A percentile compares a stretch with the other conserved stretches of the same genome.
These are phyloP conservation scores for Amanita pseudoporphyria DNA, from an alignment of 768 basidiomycete species.

Conservation along the genomic window DNA sequence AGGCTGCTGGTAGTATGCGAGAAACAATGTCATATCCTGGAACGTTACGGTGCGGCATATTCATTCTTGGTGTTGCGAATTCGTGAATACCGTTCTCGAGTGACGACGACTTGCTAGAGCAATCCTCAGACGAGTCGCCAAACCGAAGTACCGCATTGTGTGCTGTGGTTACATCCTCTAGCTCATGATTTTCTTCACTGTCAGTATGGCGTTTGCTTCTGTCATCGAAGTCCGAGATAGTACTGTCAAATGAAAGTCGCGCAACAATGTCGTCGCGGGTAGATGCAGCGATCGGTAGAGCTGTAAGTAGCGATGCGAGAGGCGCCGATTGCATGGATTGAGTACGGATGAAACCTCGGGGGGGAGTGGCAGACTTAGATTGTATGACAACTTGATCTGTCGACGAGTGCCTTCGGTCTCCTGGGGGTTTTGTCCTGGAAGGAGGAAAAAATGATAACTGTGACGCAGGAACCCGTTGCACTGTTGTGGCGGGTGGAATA, in stretches of 20 bases:
- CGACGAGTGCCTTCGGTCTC: slow-evolving; percentile 9
- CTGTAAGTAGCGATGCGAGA: slow-evolving; percentile 33
- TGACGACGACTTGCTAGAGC: not conserved
- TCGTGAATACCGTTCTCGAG: not conserved
- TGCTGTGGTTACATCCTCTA: not conserved
- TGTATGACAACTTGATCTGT: slow-evolving; percentile 6
- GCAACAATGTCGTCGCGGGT: slow-evolving; percentile 46
- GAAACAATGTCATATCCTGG: slow-evolving; percentile 9
- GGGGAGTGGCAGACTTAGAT: slow-evolving; percentile 8
- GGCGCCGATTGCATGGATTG: slow-evolving; percentile 25
- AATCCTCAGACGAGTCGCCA: not conserved
- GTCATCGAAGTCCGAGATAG: slow-evolving; percentile 34
- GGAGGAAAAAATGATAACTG: slow-evolving; percentile 51
- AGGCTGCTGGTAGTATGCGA: slow-evolving; percentile 21
- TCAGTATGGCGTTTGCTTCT: not conserved
- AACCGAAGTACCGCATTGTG: not conserved
- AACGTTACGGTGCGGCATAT: not conserved
- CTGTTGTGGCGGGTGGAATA: slow-evolving; percentile 11
- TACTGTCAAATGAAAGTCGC: slow-evolving; percentile 44
- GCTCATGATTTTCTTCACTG: slow-evolving; percentile 5
- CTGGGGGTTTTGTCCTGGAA: slow-evolving; percentile 13
- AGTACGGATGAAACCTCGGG: slow-evolving; percentile 17
- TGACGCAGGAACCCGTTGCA: slow-evolving; percentile 39
- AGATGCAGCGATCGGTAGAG: slow-evolving; percentile 41
- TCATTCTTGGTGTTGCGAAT: not conserved